Evolutionary conservation across 1,284 basidiomycete genomes (phyloP), one percentile per base, ranked within the genome.

Genomic region (Melampsora larici-populina): DNA sequence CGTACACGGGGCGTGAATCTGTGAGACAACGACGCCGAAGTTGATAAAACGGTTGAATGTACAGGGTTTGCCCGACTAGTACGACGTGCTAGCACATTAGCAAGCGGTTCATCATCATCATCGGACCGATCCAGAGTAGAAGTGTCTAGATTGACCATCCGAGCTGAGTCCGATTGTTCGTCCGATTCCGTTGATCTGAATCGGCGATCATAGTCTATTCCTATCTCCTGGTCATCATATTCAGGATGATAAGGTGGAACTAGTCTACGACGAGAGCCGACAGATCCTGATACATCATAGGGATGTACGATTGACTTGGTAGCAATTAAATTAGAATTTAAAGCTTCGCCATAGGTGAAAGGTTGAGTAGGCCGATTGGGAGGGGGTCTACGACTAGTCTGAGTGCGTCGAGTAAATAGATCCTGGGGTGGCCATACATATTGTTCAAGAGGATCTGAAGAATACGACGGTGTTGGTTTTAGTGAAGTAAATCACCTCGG

Each of bases 1-100:
- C 92, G 86, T 55, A 91, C 84, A 21, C 48, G 24, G 1, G 60
- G 43, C n/a, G n/a, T 17, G n/a, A 58, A 58, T 29, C 55, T n/a
- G 21, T 58, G 7, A n/a, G 55, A 29, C 15, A n/a, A n/a, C 1
- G 55, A n/a, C 55, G 55, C n/a, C 26, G 26, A 58, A 24, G 55
- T 24, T 24, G 55, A 24, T n/a, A 7, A 15, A 13, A 4, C 55
- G 7, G 55, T 24, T 33, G 29, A 0, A 55, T 31, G 17, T 4
- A 58, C 24, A 18, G 55, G 4, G 55, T n/a, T 58, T 26, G 36
- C 15, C n/a, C 5, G 55, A 33, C 21, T 58, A 11, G 2, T n/a
- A 21, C 33, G 67, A 65, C 75, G 67, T 15, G 62, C 68, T 43
- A 70, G 21, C 9, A 70, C 51, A 9, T 29, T 51, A 9, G 58